phyloP scores from a whole-genome alignment of 371 early-diverging fungal species.

The Smittium mucronatum region DNA sequence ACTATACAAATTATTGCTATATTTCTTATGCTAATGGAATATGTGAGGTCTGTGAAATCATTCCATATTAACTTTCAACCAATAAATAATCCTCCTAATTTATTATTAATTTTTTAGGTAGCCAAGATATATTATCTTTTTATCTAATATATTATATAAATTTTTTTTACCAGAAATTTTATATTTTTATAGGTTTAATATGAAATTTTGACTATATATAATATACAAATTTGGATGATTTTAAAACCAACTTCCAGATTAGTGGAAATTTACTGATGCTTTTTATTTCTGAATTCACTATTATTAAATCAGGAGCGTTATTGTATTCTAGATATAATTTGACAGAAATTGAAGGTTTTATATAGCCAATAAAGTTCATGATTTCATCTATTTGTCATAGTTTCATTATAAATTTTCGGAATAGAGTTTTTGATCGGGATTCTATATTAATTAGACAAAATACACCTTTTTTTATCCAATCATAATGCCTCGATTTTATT shows the following conservation, averaged over 20 bases:
- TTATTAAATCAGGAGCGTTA: neutral
- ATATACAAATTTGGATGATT: neutral
- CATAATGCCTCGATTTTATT: neutral
- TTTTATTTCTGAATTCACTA: neutral
- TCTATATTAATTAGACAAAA: neutral
- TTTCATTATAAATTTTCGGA: neutral
- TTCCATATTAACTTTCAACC: neutral
- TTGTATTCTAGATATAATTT: neutral
- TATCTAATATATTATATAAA: neutral
- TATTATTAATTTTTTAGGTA: neutral
- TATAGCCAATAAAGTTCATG: neutral
- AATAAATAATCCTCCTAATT: neutral
- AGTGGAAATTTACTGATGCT: neutral
- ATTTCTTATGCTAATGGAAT: neutral
- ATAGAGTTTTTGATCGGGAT: constrained; percentile 1
- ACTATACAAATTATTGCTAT: neutral
- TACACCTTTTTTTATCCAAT: neutral
- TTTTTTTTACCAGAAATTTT: neutral
- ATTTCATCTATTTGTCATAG: neutral
- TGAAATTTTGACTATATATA: neutral
- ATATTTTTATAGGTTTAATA: neutral
- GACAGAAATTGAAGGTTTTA: neutral
- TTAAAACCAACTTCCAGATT: neutral
- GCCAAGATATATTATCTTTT: neutral
- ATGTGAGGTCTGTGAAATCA: neutral